phyloP scores from a whole-genome alignment of 106 monocot genomes.

The Phalaenopsis equestris region DNA sequence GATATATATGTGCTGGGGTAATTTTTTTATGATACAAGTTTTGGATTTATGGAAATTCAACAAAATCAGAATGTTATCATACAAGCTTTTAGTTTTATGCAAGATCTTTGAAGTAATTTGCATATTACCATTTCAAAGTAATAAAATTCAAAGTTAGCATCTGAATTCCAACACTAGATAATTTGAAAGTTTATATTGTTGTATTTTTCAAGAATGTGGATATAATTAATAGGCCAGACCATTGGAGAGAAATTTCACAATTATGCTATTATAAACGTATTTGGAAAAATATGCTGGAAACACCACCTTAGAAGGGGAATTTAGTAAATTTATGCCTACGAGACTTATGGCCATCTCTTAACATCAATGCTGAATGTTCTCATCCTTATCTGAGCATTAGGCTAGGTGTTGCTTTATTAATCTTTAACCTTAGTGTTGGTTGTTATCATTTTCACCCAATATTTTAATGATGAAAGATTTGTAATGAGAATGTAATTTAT shows the following conservation, averaged over 20 bases:
- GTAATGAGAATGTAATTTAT: background rate
- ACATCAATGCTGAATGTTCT: background rate
- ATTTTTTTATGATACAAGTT: constrained; percentile 1
- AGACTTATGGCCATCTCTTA: background rate
- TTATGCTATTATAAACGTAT: background rate
- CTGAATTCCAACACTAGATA: background rate
- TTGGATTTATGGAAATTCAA: background rate
- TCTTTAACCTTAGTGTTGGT: background rate
- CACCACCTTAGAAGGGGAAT: background rate
- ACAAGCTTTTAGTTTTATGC: background rate
- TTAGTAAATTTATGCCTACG: background rate
- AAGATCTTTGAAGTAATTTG: background rate
- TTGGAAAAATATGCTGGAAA: background rate
- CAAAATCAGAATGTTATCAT: constrained; percentile 1
- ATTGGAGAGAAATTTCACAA: background rate
- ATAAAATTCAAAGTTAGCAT: background rate
- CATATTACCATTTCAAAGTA: background rate
- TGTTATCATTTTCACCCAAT: background rate
- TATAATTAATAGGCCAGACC: background rate
- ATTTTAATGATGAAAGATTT: background rate
- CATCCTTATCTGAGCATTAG: background rate
- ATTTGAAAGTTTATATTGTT: background rate
- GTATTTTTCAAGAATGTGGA: background rate
- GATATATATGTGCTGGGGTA: constrained; percentile 86
- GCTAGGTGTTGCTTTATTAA: background rate